Conservation (phyloP, 179 eudicot species). For the Nepenthes alata region DNA sequence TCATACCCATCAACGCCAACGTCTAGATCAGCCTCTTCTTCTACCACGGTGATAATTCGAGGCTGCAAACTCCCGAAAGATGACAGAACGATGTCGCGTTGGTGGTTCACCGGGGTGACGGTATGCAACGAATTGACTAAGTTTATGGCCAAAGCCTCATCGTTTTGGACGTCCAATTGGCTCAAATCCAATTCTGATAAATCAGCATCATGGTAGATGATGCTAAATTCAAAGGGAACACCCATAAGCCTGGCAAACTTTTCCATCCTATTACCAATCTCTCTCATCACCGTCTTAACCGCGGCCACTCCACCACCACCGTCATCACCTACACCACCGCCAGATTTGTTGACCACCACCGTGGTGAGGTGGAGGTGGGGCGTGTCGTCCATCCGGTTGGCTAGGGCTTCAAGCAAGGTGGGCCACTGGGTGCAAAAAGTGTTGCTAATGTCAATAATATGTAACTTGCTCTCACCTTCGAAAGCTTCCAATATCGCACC, state of each 20-base stretch:
- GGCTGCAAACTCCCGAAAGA: slow-evolving; percentile 23
- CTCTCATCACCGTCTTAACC: slow-evolving; percentile 30
- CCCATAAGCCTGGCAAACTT: slow-evolving; percentile 44
- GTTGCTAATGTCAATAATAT: slow-evolving; percentile 29
- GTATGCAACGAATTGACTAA: slow-evolving; percentile 33
- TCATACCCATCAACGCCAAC: slow-evolving; percentile 11
- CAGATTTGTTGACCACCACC: slow-evolving; percentile 19
- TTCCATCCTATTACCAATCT: slow-evolving; percentile 33
- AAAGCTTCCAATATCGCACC: slow-evolving; percentile 55
- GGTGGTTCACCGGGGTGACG: slow-evolving; percentile 6
- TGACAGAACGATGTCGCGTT: slow-evolving; percentile 16
- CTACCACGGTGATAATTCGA: slow-evolving; percentile 32
- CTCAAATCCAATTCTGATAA: slow-evolving; percentile 17
- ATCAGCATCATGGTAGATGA: slow-evolving; percentile 27
- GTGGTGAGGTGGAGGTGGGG: slow-evolving; percentile 31
- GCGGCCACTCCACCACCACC: slow-evolving; percentile 5
- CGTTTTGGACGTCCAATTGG: slow-evolving; percentile 14
- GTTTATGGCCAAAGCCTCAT: slow-evolving; percentile 34
- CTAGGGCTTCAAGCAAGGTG: slow-evolving; percentile 31
- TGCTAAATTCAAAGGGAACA: slow-evolving; percentile 31
- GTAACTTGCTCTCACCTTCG: slow-evolving; percentile 47
- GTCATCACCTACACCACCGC: not conserved
- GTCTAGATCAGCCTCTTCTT: slow-evolving; percentile 35
- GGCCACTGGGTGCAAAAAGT: slow-evolving; percentile 50
- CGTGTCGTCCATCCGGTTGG: slow-evolving; percentile 39